These are phyloP conservation scores for Boletellus deceptivus DNA, from an alignment of 1,284 basidiomycete genomes.

Conservation along the genomic window DNA sequence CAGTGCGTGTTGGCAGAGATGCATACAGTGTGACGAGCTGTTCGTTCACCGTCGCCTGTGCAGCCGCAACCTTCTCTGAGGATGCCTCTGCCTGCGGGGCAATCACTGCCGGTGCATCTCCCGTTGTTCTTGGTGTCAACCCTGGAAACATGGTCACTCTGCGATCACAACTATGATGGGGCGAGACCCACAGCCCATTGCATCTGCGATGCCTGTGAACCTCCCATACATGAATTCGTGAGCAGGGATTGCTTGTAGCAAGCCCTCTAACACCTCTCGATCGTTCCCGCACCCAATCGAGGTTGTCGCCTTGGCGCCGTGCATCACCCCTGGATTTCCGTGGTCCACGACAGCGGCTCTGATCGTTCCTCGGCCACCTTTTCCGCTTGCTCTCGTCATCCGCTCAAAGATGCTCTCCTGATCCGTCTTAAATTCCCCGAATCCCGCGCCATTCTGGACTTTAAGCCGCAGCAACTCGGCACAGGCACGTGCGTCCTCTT, in stretches of 20 bases:
- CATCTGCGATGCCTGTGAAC: conserved; percentile 74
- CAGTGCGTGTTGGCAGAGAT: conserved; percentile 72
- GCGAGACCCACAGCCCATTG: conserved; percentile 68
- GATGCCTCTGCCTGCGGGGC: conserved; percentile 32
- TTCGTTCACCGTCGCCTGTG: conserved; percentile 52
- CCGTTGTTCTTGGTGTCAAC: conserved; percentile 52
- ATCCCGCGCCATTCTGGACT: conserved; percentile 72
- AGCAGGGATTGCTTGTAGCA: conserved; percentile 57
- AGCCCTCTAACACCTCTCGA: conserved; percentile 67
- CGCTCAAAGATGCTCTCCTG: conserved; percentile 85
- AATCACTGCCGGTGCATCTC: conserved; percentile 36
- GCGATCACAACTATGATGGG: not conserved
- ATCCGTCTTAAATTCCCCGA: conserved; percentile 83
- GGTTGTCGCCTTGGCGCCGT: conserved; percentile 78
- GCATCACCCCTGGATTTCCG: conserved; percentile 78
- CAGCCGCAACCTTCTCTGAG: conserved; percentile 36
- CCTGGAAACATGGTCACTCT: conserved; percentile 36
- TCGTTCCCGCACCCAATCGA: conserved; percentile 72
- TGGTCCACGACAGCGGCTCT: conserved; percentile 79
- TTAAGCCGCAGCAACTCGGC: conserved; percentile 81
- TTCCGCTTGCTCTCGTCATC: conserved; percentile 55
- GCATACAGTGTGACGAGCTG: conserved; percentile 64
- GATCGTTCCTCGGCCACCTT: conserved; percentile 44
- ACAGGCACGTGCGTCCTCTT: conserved; percentile 88
- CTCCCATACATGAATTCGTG: conserved; percentile 84